A percentile compares a stretch with the other conserved stretches of the same genome.
Conservation (phyloP, 139 green algal species). For the Chlorella sp. region DNA sequence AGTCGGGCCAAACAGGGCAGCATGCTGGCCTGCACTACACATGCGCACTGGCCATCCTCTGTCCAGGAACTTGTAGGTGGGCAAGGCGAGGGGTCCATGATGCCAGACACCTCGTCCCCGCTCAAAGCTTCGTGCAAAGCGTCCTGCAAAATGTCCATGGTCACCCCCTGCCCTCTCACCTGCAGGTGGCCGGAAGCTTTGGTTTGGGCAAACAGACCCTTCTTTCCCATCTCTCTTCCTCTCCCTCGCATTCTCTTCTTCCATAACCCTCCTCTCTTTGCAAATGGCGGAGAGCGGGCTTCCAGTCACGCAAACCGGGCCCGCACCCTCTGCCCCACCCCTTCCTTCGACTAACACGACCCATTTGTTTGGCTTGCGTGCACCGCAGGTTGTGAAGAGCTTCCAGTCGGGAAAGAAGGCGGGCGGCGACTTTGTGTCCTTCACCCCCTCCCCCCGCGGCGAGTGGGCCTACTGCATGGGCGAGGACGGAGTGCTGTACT, state of each 20-base stretch:
- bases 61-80: too few species aligned
- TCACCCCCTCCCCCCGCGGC: constrained; percentile 77
- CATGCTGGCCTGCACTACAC: too few species aligned
- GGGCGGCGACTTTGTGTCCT: constrained; percentile 42
- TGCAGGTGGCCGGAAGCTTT: too few species aligned
- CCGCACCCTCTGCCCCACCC: not conserved
- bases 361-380: not conserved
- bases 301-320: not conserved
- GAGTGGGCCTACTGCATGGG: constrained; percentile 93
- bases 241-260: too few species aligned
- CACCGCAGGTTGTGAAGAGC: constrained; percentile 69
- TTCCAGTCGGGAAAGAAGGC: constrained; percentile 66
- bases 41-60: too few species aligned
- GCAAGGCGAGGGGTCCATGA: too few species aligned
- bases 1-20: too few species aligned
- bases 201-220: too few species aligned
- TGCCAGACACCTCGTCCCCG: too few species aligned
- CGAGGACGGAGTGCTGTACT: constrained; percentile 87
- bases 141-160: too few species aligned
- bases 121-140: too few species aligned
- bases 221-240: not conserved
- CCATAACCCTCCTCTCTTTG: not conserved
- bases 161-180: too few species aligned
- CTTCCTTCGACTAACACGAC: not conserved
- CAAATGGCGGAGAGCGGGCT: not conserved